phyloP scores from a whole-genome alignment of 2,329 filamentous ascomycete genomes.

The Leptodontidium sp. region DNA sequence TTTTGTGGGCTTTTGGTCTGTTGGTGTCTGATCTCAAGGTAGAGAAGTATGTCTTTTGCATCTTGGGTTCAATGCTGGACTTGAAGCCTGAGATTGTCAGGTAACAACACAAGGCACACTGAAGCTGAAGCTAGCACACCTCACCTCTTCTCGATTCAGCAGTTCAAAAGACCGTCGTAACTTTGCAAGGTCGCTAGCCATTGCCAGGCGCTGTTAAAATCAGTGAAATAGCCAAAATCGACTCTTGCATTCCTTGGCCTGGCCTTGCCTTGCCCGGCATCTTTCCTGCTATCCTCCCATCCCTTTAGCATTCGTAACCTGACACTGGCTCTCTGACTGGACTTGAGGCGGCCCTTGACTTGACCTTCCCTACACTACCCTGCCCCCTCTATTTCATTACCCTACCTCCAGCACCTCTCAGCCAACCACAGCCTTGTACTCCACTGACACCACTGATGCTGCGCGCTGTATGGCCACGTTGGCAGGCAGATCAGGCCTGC shows the following conservation, averaged over 20 bases:
- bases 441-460: constrained; percentile 8
- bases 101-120: not conserved
- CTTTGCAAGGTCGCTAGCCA: not conserved
- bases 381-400: not conserved
- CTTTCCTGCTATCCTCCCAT: not conserved
- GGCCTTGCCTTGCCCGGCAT: too few species aligned
- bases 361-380: too few species aligned
- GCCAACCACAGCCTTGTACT: constrained; percentile 13
- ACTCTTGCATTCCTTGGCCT: too few species aligned
- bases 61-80: not conserved
- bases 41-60: not conserved
- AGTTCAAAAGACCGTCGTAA: not conserved
- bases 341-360: too few species aligned
- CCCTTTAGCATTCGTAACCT: not conserved
- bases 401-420: not conserved
- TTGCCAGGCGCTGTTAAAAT: too few species aligned
- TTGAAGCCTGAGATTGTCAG: not conserved
- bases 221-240: too few species aligned
- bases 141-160: not conserved
- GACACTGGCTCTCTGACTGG: not conserved
- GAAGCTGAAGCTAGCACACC: not conserved
- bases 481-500: constrained; percentile 8
- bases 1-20: too few species aligned
- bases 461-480: constrained; percentile 14
- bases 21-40: not conserved